Conservation (phyloP, 331 rosid genomes). For the Phaseolus coccineus region DNA sequence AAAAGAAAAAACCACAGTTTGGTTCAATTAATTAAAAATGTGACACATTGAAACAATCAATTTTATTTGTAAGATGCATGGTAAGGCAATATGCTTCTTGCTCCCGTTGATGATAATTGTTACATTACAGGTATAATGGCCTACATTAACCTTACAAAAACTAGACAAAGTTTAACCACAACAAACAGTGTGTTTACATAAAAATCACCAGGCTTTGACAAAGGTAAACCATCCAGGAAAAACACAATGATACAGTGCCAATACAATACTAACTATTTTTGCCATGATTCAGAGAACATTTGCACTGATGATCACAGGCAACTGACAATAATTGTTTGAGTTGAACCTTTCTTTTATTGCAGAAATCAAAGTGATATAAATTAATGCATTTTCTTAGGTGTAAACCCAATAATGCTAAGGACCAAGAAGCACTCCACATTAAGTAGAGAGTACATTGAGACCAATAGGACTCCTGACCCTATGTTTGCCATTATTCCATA, state of each 20-base stretch:
- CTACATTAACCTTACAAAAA: neutral
- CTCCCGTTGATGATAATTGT: neutral
- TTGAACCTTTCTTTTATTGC: neutral
- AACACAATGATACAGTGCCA: neutral
- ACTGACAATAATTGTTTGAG: neutral
- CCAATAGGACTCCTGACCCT: conserved; percentile 70
- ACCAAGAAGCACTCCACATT: conserved; percentile 29
- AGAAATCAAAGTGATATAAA: neutral
- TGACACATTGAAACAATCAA: too few species aligned
- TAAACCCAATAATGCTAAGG: neutral
- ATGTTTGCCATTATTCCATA: conserved; percentile 67
- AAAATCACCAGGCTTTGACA: too few species aligned
- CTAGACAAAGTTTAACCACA: neutral
- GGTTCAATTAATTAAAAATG: too few species aligned
- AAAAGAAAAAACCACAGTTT: too few species aligned
- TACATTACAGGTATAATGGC: too few species aligned
- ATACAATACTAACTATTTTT: neutral
- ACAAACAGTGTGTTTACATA: too few species aligned
- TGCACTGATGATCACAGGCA: neutral
- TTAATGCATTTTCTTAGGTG: conserved; percentile 15
- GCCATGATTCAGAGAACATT: neutral
- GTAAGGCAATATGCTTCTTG: neutral
- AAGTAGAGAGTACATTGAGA: conserved; percentile 55
- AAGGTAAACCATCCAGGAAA: neutral
- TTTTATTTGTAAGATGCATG: too few species aligned